Evolutionary conservation across 202 grass and related monocot species (phyloP).

Genomic region (Digitaria exilis): DNA sequence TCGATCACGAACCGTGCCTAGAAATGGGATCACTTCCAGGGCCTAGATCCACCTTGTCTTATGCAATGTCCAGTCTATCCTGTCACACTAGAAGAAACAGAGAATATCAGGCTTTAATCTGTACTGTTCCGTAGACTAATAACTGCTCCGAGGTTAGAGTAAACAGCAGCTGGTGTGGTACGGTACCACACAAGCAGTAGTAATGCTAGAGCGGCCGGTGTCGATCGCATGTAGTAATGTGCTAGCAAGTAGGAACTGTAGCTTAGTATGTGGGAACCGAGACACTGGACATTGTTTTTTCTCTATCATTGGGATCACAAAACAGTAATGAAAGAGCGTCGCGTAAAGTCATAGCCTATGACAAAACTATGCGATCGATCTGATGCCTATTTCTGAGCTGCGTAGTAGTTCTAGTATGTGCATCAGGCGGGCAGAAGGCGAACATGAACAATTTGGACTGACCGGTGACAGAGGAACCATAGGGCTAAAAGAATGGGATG

Average conservation of each 20-base stretch:
- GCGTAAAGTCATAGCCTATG: background rate
- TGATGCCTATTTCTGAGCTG: background rate
- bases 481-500: no score
- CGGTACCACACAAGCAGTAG: background rate
- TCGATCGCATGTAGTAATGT: background rate
- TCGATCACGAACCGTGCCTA: background rate
- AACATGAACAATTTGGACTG: background rate
- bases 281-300: background rate
- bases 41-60: background rate
- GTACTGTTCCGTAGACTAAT: background rate
- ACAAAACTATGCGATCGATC: background rate
- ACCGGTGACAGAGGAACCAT: background rate
- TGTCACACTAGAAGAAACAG: background rate
- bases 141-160: background rate
- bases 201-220: background rate
- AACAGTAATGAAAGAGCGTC: background rate
- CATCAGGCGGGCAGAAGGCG: background rate
- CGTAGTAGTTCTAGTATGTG: no score
- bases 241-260: background rate
- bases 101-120: background rate
- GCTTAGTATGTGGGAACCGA: background rate
- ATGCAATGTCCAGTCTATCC: background rate
- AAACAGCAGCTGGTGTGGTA: background rate
- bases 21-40: background rate
- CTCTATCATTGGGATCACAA: background rate